Conservation (phyloP, 805 yeast genomes). For the Starmera caribaea region DNA sequence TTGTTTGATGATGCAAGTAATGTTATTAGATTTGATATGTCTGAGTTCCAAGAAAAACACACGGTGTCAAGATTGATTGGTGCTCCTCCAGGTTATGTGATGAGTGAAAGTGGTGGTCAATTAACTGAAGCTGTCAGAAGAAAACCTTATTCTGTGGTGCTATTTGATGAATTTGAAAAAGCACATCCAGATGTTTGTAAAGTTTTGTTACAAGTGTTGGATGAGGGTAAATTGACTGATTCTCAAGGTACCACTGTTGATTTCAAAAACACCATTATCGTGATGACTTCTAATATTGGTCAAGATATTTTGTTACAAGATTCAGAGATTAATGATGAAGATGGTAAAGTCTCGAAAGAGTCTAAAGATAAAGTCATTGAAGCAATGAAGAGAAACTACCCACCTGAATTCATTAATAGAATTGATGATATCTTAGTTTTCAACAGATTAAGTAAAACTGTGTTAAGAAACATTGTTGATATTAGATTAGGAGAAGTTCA, state of each 20-base stretch:
- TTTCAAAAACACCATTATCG: conserved; percentile 88
- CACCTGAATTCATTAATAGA: conserved; percentile 94
- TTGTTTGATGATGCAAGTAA: conserved; percentile 82
- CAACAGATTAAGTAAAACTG: conserved; percentile 73
- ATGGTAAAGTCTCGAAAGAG: conserved; percentile 45
- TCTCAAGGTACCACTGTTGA: conserved; percentile 92
- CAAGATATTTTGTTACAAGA: conserved; percentile 79
- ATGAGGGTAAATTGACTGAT: conserved; percentile 91
- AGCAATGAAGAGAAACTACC: conserved; percentile 60
- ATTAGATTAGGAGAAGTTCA: conserved; percentile 76
- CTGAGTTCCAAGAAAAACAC: conserved; percentile 94
- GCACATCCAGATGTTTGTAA: conserved; percentile 96
- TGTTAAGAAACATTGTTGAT: conserved; percentile 74
- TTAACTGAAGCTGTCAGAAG: conserved; percentile 93
- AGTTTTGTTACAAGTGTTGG: conserved; percentile 81
- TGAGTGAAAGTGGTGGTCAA: conserved; percentile 90
- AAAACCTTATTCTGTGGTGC: conserved; percentile 86
- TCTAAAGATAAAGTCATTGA: conserved; percentile 55
- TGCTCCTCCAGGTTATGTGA: conserved; percentile 97
- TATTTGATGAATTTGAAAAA: conserved; percentile 94
- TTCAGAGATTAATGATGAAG: conserved; percentile 35
- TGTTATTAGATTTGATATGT: conserved; percentile 92
- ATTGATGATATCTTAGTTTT: conserved; percentile 90
- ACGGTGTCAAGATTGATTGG: conserved; percentile 87
- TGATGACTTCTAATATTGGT: conserved; percentile 95